These are phyloP conservation scores for Polysphondylium violaceum DNA, from an alignment of 78 protist species.

Conservation along the genomic window DNA sequence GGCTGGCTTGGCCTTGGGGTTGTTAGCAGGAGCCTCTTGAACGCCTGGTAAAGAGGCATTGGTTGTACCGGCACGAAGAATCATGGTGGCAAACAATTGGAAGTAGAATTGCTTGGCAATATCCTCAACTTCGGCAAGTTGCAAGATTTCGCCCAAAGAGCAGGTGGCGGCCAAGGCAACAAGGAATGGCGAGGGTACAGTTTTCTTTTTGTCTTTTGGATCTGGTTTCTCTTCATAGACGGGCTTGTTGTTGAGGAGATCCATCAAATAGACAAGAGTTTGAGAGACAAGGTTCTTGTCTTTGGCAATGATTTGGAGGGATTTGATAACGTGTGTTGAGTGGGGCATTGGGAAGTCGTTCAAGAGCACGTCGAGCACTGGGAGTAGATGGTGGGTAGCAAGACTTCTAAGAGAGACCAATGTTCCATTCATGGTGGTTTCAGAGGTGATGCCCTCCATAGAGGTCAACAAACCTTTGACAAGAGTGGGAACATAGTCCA, in stretches of 20 bases:
- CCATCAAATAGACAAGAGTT: slow-evolving; percentile 63
- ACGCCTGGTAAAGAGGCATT: slow-evolving; percentile 39
- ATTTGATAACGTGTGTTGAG: slow-evolving; percentile 47
- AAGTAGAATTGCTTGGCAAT: slow-evolving; percentile 29
- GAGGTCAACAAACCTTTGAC: slow-evolving; percentile 43
- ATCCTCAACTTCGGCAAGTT: slow-evolving; percentile 47
- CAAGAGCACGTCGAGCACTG: slow-evolving; percentile 51
- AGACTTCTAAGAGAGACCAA: slow-evolving; percentile 72
- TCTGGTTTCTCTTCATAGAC: slow-evolving; percentile 81
- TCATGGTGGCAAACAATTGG: slow-evolving; percentile 42
- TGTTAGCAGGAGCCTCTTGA: slow-evolving; percentile 14
- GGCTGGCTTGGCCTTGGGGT: slow-evolving; percentile 8
- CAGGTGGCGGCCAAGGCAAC: slow-evolving; percentile 82
- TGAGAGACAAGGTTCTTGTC: slow-evolving; percentile 60
- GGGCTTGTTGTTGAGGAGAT: slow-evolving; percentile 71
- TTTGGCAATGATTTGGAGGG: slow-evolving; percentile 74
- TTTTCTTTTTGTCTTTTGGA: slow-evolving; percentile 62
- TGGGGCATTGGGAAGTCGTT: slow-evolving; percentile 82
- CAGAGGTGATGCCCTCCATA: slow-evolving; percentile 65
- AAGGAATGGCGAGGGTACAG: slow-evolving; percentile 28
- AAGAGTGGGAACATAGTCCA: slow-evolving; percentile 30
- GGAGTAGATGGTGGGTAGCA: slow-evolving; percentile 71
- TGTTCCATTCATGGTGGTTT: slow-evolving; percentile 85
- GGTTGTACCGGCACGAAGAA: slow-evolving; percentile 70
- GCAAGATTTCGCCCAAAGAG: slow-evolving; percentile 80